Evolutionary conservation across 2,329 filamentous ascomycete genomes (phyloP), one percentile per base, ranked within the genome.

Genomic region (Neofusicoccum kwambonambiense): DNA sequence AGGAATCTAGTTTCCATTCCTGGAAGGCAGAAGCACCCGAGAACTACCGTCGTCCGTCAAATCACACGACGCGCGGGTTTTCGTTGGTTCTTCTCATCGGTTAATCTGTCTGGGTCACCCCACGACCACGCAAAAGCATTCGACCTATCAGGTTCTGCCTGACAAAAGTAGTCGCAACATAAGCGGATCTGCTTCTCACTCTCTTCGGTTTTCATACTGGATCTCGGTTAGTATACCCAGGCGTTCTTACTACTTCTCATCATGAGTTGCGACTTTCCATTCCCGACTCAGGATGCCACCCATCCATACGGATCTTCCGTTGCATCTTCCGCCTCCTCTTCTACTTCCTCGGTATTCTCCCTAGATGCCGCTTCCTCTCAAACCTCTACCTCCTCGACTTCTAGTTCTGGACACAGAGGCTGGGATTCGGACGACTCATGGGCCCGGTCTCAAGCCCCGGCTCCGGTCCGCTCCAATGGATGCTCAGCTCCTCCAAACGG

Each of bases 311-410:
- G 86, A 75, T 86, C 87, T 66, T 89, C 89, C 47, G 80, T 92
- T 82, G 87, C 89, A 73, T 89, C 89, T 64, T 91, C 90, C 70
- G 87, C 90, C 65, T 92, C 91, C 35, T 90, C 90, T 64, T 93
- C 90, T 19, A 86, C 89, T 65, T 86, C 88, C 64, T 95, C 91
- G 39, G 84, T 92, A 71, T 95, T 92, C 83, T 95, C 92, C 69
- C 84, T 90, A 73, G 85, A 86, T 73, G 76, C 78, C 45, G 74
- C 83, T 58, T 89, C 87, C 64, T 88, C 87, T 19, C 89, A 92
- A 78, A 34, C 62, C 51, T 64, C 62, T 8, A 17, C 44, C 4
- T 64, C 62, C 17, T 91, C 90, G 62, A 87, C 90, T 71, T 88
- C 86, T 66, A 83, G 84, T 73, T 85, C 86, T 65, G 86, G 86